These are phyloP conservation scores for Cladosporium cucumerinum DNA, from an alignment of 2,329 filamentous ascomycete genomes.

Conservation along the genomic window DNA sequence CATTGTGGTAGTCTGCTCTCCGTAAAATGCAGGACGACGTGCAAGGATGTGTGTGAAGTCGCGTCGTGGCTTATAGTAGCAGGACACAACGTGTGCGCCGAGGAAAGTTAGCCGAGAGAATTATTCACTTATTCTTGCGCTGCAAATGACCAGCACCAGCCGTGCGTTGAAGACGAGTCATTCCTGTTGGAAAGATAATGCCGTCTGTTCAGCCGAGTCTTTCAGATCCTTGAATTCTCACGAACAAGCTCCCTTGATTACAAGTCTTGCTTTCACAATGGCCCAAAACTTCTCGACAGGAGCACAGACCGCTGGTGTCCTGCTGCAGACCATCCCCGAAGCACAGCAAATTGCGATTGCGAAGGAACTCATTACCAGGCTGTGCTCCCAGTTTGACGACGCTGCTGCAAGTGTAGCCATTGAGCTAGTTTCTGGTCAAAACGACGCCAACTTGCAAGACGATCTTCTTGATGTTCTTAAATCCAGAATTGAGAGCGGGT, in stretches of 20 bases:
- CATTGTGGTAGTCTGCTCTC: not conserved
- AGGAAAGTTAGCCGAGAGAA: not conserved
- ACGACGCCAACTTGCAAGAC: not conserved
- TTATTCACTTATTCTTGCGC: not conserved
- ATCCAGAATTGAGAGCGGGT: constrained; percentile 2
- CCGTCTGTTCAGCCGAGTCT: not conserved
- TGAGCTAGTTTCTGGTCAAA: not conserved
- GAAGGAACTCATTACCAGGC: not conserved
- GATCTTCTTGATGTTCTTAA: constrained; percentile 8
- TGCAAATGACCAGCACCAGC: not conserved
- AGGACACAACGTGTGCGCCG: not conserved
- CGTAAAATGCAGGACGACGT: not conserved
- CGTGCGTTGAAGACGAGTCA: not conserved
- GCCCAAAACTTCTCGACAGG: constrained; percentile 13
- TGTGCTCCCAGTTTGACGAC: constrained; percentile 2
- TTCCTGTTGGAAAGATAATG: not conserved
- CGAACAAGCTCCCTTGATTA: not conserved
- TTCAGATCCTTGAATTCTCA: not conserved
- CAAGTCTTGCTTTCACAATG: not conserved
- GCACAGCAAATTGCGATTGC: constrained; percentile 8
- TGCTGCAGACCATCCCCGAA: constrained; percentile 8
- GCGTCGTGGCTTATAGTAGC: not conserved
- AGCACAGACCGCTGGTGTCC: constrained; percentile 12
- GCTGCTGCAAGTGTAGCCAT: constrained; percentile 11
- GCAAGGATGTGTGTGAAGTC: not conserved